Base-by-base conservation (phyloP, 2,329 filamentous ascomycete species). In the Didymella glomerata region DNA sequence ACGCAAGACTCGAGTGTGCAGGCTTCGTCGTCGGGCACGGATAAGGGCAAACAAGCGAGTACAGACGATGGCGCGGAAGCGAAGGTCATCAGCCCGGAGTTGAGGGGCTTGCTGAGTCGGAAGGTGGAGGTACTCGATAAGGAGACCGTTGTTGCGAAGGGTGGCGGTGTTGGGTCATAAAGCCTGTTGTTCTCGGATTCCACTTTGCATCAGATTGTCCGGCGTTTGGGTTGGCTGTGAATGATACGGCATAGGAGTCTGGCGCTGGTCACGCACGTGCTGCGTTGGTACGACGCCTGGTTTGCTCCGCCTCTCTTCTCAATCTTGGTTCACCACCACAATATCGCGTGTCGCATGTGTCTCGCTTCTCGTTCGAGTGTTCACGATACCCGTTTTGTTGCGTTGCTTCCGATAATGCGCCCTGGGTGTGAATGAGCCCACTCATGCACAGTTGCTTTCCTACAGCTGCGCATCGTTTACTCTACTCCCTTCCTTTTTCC, bases 51-150 rank as follows among this genome's bases (percentile, higher is more conserved):
- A 45, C 76, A 78, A 34, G 73, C 73, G 18, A 74, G 48, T 2
- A 60, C 68, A 10, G 68, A 64, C 1, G 57, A 67, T 1, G 62
- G 63, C n/a, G 66, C 68, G 28, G 77, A 76, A 48, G 73, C 80
- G 9, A 85, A 83, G 64, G 81, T 89, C 16, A 87, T 91, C 46
- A 88, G 84, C 62, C 82, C 86, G 0, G 87, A 91, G 66, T 73
- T 91, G 57, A 82, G 89, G 47, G 76, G 79, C 7, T 65, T 91
- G 42, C 71, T 91, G n/a, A 86, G 84, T 63, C 80, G 84, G 60
- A 85, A 90, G 60, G 78, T 90, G 8, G 79, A 83, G 46, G 81
- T 78, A 61, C 69, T 86, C 24, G 79, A 82, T 27, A 79, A 83
- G n/a, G 70, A 77, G 55, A 76, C 79, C 8, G 49, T 71, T 22